Base-by-base conservation (phyloP, 2,329 filamentous ascomycete genomes). In the Penicillium sp. region DNA sequence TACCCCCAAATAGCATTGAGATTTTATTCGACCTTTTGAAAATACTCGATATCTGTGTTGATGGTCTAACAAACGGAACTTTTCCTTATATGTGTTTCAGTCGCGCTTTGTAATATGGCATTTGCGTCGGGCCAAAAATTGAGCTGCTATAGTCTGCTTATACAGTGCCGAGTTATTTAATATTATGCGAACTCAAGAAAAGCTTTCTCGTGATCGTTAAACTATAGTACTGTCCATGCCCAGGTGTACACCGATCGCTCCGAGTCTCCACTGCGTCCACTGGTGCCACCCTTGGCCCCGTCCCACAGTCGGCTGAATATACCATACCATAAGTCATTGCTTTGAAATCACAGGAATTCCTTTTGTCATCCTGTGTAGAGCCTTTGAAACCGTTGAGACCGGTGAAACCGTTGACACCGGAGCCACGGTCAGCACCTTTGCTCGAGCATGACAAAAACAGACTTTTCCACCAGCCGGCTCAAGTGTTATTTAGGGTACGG, bases 61-160 rank as follows among this genome's bases (percentile, higher is more conserved):
- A 47, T 35, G 20, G 42, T 42, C 13, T 9, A 35, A 23, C 37
- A 27, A 37, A 31, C 7, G 15, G 40, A 20, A 28, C n/a, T 10
- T 23, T 20, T 37, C 33, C 1, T 37, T 37, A 18, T 1, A 37
- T 49, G 4, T 43, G 29, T 41, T 40, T 32, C n/a, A 40, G 29
- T 28, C 29, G 25, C 37, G 47, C 39, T 43, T 32, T 55, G 53
- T 55, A 18, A 55, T 29, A 53, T 50, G 50, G 53, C 53, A 56
- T 51, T 43, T 47, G 50, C 50, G 51, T 56, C 15, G 20, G 31
- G 28, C 35, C 45, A 20, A 46, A 25, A 42, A 37, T 47, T 20
- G 15, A 37, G 33, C 33, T 37, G 33, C 15, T 37, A 12, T 18
- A 37, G 33, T 37, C 15, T 20, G 15, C 18, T 20, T 23, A 37